phyloP scores from a whole-genome alignment of 1,284 basidiomycete species.

The Baeospora myosura region DNA sequence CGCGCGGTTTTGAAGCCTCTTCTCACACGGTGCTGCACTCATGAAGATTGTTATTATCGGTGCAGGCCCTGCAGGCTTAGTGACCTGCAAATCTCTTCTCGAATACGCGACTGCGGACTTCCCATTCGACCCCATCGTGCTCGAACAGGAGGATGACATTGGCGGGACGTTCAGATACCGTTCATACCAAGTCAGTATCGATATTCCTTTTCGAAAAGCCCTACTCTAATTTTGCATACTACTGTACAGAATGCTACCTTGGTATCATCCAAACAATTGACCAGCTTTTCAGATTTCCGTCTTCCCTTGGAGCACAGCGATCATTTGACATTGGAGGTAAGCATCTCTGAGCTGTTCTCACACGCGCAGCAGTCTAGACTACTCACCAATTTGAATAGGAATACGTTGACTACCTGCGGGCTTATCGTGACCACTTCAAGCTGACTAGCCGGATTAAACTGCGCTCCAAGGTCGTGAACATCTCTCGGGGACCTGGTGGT shows the following conservation, averaged over 20 bases:
- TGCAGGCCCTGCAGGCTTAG: constrained; percentile 54
- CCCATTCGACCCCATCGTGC: constrained; percentile 42
- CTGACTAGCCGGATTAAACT: constrained; percentile 37
- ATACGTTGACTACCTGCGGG: constrained; percentile 53
- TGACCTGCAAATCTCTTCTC: constrained; percentile 51
- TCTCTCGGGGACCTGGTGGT: constrained; percentile 25
- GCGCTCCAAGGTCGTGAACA: constrained; percentile 35
- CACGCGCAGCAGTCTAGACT: not conserved
- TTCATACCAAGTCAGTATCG: constrained; percentile 28
- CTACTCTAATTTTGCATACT: not conserved
- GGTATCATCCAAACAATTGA: constrained; percentile 57
- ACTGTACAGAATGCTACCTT: constrained; percentile 44
- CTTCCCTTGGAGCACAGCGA: constrained; percentile 45
- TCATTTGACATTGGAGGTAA: constrained; percentile 48
- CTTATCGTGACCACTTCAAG: constrained; percentile 42
- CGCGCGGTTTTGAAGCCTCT: no score
- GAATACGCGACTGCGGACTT: constrained; percentile 31
- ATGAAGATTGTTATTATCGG: constrained; percentile 30
- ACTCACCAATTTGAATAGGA: constrained; percentile 22
- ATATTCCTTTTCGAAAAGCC: not conserved
- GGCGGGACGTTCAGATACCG: constrained; percentile 54
- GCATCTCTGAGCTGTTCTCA: constrained; percentile 8
- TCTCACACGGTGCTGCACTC: no score
- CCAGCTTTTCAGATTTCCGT: constrained; percentile 59
- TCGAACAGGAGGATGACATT: constrained; percentile 57